These are phyloP conservation scores for Sugiyamaella novakii DNA, from an alignment of 1,139 yeast species.

Conservation along the genomic window DNA sequence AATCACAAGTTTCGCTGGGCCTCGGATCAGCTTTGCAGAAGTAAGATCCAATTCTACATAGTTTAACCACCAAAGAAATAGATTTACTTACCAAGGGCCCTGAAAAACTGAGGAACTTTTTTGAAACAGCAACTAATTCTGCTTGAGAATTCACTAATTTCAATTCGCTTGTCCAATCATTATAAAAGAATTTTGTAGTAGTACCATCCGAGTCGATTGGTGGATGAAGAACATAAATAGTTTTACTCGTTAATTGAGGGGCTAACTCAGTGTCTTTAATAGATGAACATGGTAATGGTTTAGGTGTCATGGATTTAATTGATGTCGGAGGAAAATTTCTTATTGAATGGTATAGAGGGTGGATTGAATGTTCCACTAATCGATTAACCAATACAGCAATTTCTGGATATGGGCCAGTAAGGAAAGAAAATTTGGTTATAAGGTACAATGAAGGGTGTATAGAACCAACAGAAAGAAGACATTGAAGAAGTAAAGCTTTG, in stretches of 20 bases:
- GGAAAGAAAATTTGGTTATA: constrained; percentile 62
- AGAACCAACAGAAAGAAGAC: constrained; percentile 63
- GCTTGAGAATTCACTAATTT: constrained; percentile 47
- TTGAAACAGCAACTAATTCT: constrained; percentile 51
- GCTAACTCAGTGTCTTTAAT: constrained; percentile 25
- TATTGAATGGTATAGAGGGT: constrained; percentile 50
- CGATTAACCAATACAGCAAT: constrained; percentile 53
- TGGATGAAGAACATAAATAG: constrained; percentile 10
- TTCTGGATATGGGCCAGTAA: constrained; percentile 59
- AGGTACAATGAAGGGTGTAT: constrained; percentile 65
- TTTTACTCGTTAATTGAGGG: constrained; percentile 16
- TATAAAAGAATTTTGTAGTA: constrained; percentile 54
- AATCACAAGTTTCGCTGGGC: constrained; percentile 19
- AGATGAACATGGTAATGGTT: constrained; percentile 26
- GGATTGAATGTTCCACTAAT: constrained; percentile 53
- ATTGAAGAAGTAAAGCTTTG: constrained; percentile 52
- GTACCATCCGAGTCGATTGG: constrained; percentile 24
- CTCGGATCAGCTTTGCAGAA: constrained; percentile 33
- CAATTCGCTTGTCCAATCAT: constrained; percentile 52
- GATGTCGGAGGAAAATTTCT: constrained; percentile 17
- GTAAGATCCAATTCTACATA: constrained; percentile 60
- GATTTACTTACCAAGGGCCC: constrained; percentile 61
- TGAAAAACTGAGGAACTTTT: constrained; percentile 54
- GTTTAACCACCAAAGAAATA: constrained; percentile 54
- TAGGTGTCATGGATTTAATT: constrained; percentile 6